Base-by-base conservation (phyloP, 805 yeast species). In the Yamadazyma phyllophila region DNA sequence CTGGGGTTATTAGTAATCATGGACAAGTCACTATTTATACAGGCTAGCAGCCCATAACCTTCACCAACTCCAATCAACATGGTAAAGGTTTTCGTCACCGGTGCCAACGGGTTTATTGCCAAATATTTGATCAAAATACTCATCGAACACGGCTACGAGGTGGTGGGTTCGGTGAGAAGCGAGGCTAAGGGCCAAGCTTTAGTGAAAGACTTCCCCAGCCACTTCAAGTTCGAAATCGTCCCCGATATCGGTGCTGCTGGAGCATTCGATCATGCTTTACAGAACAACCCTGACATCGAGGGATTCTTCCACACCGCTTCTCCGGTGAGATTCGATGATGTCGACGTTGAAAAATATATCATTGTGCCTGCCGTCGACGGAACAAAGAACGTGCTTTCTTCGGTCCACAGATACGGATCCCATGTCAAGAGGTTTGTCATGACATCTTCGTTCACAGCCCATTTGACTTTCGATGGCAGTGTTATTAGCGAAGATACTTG, bases 21-120 rank as follows among this genome's bases (percentile, higher is more conserved):
- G n/a, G n/a, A n/a, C n/a, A n/a, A n/a, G n/a, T n/a, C n/a, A n/a
- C n/a, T n/a, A n/a, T n/a, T n/a, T n/a, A n/a, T n/a, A n/a, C n/a
- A n/a, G n/a, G n/a, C n/a, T n/a, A n/a, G n/a, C n/a, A n/a, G n/a
- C n/a, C n/a, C n/a, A n/a, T n/a, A n/a, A n/a, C n/a, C n/a, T n/a
- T n/a, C n/a, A n/a, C n/a, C n/a, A n/a, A n/a, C n/a, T n/a, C 24
- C 24, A 20, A 20, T 6, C 24, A 20, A 6, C 24, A 35, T 32
- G 36, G 10, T 4, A 32, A 32, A 14, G 4, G 76, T 76, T 27
- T 68, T 75, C 37, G 71, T 79, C 26, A 65, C 83, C 4, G 84
- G 84, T 17, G 81, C 80, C 26, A 65, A 78, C 12, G 84, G 84
- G 12, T 79, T 66, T 56, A 70, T 80, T 45, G 83, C 83, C 27